Base-by-base conservation (phyloP, 2,329 filamentous ascomycete genomes). In the Truncatella angustata region DNA sequence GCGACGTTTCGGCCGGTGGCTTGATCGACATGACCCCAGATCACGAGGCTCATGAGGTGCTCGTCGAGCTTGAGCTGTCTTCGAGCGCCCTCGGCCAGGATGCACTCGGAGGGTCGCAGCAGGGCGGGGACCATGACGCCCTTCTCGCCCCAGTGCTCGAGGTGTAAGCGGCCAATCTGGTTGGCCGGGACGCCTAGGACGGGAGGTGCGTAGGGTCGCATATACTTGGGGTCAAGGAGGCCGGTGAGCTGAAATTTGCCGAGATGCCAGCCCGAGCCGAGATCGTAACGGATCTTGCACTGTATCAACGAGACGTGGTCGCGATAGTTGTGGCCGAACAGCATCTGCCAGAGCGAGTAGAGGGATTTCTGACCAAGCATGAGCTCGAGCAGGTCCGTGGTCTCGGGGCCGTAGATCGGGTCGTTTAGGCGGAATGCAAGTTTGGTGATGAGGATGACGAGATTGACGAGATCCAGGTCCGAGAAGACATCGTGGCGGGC, bases 351-450 rank as follows among this genome's bases (percentile, higher is more conserved):
- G 4, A 90, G 71, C n/a, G 74, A 68, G 5, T 72, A 76, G 16
- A 88, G 67, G 9, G 66, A 73, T 21, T 73, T 74, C 60, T 88
- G 84, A 12, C 80, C 82, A 37, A 90, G 66, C 52, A 90, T 72
- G 24, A 87, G 68, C 28, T 81, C 73, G 35, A 81, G 70, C 47
- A 87, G 69, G 26, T 73, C 72, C 39, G 73, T 73, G 2, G 73
- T 70, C 45, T 76, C 75, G 14, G 76, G 75, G 0, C 79, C 81
- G 45, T 76, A 75, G 21, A 82, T 64, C 0, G 88, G 86, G 57
- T 89, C 79, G 52, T 80, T 82, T 67, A 90, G 84, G 50, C 77
- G 75, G 80, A 91, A 83, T 61, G 83, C 78, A 14, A 94, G 77
- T 70, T 93, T 92, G 56, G 89, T 63, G 57, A 90, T 73, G 71